phyloP scores from a whole-genome alignment of 176 grass and related monocot species.

The Bromus sterilis region DNA sequence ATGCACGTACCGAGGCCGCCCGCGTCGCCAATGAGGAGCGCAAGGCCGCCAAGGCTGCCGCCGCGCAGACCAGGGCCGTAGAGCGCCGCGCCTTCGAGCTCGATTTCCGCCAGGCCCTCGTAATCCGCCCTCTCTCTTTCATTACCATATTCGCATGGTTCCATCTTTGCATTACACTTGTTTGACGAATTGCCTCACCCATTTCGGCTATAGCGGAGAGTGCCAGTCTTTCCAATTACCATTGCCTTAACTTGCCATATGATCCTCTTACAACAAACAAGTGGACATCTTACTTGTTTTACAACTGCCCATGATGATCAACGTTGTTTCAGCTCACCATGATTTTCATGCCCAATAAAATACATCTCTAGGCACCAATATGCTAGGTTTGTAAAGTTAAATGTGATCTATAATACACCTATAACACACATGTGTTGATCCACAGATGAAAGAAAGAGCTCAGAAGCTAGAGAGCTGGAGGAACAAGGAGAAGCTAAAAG shows the following conservation, averaged over 20 bases:
- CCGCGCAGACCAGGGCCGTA: conserved; percentile 63
- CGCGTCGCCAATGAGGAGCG: conserved; percentile 71
- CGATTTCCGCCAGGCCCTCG: conserved; percentile 69
- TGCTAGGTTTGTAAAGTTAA: background rate
- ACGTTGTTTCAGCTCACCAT: background rate
- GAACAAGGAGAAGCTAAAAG: conserved; percentile 50
- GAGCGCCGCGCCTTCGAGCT: conserved; percentile 64
- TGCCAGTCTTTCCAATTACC: background rate
- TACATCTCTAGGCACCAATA: background rate
- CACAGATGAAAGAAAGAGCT: conserved; percentile 85
- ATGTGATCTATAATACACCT: background rate
- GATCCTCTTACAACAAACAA: background rate
- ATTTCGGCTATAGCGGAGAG: background rate
- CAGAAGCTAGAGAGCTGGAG: conserved; percentile 76
- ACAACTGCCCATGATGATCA: background rate
- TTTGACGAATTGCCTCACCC: background rate
- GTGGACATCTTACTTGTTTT: background rate
- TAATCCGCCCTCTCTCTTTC: background rate
- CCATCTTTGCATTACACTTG: background rate
- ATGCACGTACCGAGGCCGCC: conserved; percentile 58
- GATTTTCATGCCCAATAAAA: background rate
- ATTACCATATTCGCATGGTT: background rate
- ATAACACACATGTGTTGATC: background rate
- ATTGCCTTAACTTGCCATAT: background rate
- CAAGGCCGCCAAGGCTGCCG: conserved; percentile 67